These are phyloP conservation scores for Herpetomonas samuelpessoai DNA, from an alignment of 208 protist species.

Conservation along the genomic window DNA sequence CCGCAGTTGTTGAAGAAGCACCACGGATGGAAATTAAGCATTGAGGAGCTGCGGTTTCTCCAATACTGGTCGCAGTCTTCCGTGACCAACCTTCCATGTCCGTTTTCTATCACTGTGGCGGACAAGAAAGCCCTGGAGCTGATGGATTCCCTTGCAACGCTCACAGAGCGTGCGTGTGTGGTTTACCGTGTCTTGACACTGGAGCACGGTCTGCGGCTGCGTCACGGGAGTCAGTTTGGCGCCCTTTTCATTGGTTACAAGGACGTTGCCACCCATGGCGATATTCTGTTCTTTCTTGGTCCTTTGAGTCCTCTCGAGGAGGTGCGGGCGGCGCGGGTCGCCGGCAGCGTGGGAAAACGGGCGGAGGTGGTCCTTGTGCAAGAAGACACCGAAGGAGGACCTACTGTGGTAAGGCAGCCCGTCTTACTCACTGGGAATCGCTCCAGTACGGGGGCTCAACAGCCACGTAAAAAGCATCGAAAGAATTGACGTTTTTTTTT, in stretches of 20 bases:
- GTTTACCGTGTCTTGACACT: conserved; percentile 28
- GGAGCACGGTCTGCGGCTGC: conserved; percentile 20
- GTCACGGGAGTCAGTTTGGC: conserved; percentile 49
- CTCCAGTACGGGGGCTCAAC: too few species aligned
- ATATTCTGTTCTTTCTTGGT: conserved; percentile 34
- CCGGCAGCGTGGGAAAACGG: conserved; percentile 42
- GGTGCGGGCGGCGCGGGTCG: conserved; percentile 32
- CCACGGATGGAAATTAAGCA: conserved; percentile 33
- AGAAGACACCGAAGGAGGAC: too few species aligned
- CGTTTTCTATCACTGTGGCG: conserved; percentile 16
- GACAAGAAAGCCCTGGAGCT: background rate
- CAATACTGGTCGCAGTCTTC: too few species aligned
- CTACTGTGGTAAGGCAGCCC: too few species aligned
- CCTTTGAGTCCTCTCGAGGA: conserved; percentile 23
- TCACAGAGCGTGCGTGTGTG: conserved; percentile 16
- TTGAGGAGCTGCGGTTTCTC: conserved; percentile 58
- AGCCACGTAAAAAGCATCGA: too few species aligned
- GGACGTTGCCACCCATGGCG: conserved; percentile 21
- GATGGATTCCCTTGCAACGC: conserved; percentile 2
- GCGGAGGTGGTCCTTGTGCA: conserved; percentile 27
- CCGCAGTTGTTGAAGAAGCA: conserved; percentile 47
- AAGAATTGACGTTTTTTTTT: too few species aligned
- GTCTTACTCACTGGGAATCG: too few species aligned
- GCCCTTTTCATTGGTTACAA: conserved; percentile 51
- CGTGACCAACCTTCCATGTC: conserved; percentile 8